Base-by-base conservation (phyloP, 2,329 filamentous ascomycete species). In the Lizonia empirigonia region DNA sequence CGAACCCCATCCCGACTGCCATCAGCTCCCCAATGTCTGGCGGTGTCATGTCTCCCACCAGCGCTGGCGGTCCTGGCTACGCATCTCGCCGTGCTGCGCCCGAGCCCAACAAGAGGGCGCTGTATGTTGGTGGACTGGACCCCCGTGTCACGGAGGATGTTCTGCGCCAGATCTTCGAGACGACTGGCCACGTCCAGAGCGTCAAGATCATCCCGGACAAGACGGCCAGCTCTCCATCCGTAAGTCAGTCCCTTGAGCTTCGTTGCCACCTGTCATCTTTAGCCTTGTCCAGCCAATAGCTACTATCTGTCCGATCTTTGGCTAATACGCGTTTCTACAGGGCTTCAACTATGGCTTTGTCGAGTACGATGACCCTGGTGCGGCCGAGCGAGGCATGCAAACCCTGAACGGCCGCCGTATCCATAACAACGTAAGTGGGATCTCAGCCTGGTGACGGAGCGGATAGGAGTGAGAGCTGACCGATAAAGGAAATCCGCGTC, bases 151-250 rank as follows among this genome's bases (percentile, higher is more conserved):
- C 93, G 24, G 93, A 97, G 77, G 93, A 97, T 71, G 91, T 97
- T 49, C 78, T 97, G 74, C 91, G 91, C 70, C 93, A 97, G 76
- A 97, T 97, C 67, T 99, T 99, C 70, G 94, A 99, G 81, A 99
- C 94, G 6, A 97, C 92, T 53, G 94, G 94, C 50, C 94, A 99
- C 77, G 94, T 99, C 60, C 89, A 96, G 78, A 97, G 91, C 71
- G 94, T 99, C 73, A 99, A 99, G 82, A 97, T 99, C 71, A 99
- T 99, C 74, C 94, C 94, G 44, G 94, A 99, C 82, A 99, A 99
- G 83, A 99, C 97, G 77, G 92, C 96, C 79, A 84, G 91, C 62
- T 85, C 55, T 53, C 61, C 63, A 35, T 59, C 61, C 44, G 62
- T 64, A 59, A 60, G 63, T 55, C 42, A 42, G 27, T 19, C 34